Evolutionary conservation across 164 flowering plant species (phyloP).

Genomic region (Sedum album): DNA sequence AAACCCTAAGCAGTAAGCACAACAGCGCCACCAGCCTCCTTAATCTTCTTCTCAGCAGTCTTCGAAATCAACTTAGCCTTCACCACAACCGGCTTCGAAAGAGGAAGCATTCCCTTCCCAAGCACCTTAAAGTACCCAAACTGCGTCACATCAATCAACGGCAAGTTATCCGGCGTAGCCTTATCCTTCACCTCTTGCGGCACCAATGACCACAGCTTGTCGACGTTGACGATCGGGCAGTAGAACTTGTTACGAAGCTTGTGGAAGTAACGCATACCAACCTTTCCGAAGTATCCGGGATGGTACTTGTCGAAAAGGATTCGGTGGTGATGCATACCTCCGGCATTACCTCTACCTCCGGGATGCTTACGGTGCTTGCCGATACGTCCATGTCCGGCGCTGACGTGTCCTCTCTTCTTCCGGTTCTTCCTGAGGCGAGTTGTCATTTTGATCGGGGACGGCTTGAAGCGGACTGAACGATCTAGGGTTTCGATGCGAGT

Average conservation of each 20-base stretch:
- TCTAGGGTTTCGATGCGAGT: conserved; percentile 5
- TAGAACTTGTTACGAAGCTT: too few species aligned
- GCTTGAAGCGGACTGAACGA: conserved; percentile 6
- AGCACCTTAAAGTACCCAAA: conserved; percentile 32
- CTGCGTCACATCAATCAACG: conserved; percentile 31
- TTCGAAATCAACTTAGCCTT: conserved; percentile 36
- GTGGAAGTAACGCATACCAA: too few species aligned
- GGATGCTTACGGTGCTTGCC: conserved; percentile 41
- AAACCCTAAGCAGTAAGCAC: conserved; percentile 26
- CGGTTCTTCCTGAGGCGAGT: conserved; percentile 31
- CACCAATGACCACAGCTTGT: conserved; percentile 34
- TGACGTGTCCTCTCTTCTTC: conserved; percentile 38
- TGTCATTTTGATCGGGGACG: conserved; percentile 18
- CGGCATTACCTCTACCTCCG: conserved; percentile 35
- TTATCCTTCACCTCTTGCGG: conserved; percentile 30
- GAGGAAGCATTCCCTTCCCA: conserved; percentile 28
- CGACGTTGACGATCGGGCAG: conserved; percentile 34
- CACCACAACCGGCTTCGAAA: conserved; percentile 28
- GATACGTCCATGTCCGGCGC: conserved; percentile 39
- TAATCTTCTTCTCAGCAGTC: conserved; percentile 34
- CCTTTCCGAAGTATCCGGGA: too few species aligned
- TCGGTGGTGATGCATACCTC: conserved; percentile 38
- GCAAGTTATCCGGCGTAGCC: conserved; percentile 23
- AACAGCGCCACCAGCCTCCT: conserved; percentile 33
- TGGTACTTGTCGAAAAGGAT: too few species aligned